Base-by-base conservation (phyloP, 495 filamentous ascomycete species). In the Coniosporium apollinis region DNA sequence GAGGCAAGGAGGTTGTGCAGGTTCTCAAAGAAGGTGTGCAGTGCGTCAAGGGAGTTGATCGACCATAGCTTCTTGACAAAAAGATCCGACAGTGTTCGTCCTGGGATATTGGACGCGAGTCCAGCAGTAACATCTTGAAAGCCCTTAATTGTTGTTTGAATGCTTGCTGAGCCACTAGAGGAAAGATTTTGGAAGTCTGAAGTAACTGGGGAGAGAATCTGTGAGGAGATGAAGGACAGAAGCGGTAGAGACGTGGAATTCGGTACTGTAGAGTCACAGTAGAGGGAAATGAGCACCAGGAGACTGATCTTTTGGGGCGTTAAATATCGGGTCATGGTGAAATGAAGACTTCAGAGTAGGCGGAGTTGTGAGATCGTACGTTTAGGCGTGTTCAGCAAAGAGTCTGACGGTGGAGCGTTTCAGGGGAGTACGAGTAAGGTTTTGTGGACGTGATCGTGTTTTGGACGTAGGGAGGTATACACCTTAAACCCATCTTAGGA, bases 251-350 rank as follows among this genome's bases (percentile, higher is more conserved):
- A 76, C 9, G 79, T 74, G 25, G 67, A 58, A 35, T 70, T 79
- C n/a, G 82, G 81, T 19, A 92, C 74, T 1, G 68, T 59, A 5
- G 69, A 72, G 35, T 82, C 72, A 5, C 72, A 70, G 52, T 96
- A 96, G 16, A 94, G 64, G 43, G 76, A 69, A 33, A 84, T 67
- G 26, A 97, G 67, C 36, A 74, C 70, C 28, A 97, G 67, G 15
- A 96, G 67, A 42, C 76, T 76, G 42, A 94, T 70, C 46, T 82
- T 89, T 41, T 79, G 74, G 4, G 89, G 79, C 14, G 86, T 87
- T 34, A 94, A 66, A 56, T 79, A 91, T 18, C 78, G 76, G 42
- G 75, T 63, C 78, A 85, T 89, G 37, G 22, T 49, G 19, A 26
- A 26, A 26, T 7, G 24, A 26, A 26, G 24, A n/a, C 24, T 26